These are phyloP conservation scores for Solanum aculeatissimum DNA, from an alignment of 305 asterid species.

Conservation along the genomic window DNA sequence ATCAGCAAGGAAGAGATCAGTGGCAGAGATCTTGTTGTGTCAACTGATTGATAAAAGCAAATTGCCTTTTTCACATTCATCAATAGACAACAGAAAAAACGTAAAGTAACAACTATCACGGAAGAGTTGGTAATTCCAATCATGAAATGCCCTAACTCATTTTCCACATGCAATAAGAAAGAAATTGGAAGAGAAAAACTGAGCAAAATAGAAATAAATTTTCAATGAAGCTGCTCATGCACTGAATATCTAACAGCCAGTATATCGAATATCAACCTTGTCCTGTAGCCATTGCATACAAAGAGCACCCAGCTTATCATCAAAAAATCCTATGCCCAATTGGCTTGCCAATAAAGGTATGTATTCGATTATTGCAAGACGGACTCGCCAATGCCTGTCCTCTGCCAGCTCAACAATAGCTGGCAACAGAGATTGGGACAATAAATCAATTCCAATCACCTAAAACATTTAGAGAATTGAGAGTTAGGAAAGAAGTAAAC, in stretches of 20 bases:
- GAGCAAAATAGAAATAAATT: neutral
- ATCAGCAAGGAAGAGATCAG: neutral
- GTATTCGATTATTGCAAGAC: slow-evolving; percentile 90
- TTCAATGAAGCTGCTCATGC: neutral
- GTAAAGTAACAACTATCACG: neutral
- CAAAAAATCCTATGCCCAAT: slow-evolving; percentile 81
- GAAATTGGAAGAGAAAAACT: neutral
- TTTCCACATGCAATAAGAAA: neutral
- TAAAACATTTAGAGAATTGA: slow-evolving; percentile 16
- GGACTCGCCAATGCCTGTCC: slow-evolving; percentile 93
- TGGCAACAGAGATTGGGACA: slow-evolving; percentile 78
- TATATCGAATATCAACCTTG: slow-evolving; percentile 39
- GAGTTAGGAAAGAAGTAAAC: neutral
- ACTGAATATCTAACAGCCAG: neutral
- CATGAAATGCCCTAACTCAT: neutral
- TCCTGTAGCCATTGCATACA: slow-evolving; percentile 97
- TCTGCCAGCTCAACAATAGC: slow-evolving; percentile 93
- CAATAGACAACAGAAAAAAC: neutral
- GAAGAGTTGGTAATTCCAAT: neutral
- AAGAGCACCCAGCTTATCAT: slow-evolving; percentile 85
- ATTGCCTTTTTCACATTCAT: neutral
- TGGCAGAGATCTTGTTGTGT: neutral
- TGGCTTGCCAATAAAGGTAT: slow-evolving; percentile 92
- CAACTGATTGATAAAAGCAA: neutral
- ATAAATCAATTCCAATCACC: slow-evolving; percentile 88